phyloP scores from a whole-genome alignment of 306 rosid species.

The Prunus mira region DNA sequence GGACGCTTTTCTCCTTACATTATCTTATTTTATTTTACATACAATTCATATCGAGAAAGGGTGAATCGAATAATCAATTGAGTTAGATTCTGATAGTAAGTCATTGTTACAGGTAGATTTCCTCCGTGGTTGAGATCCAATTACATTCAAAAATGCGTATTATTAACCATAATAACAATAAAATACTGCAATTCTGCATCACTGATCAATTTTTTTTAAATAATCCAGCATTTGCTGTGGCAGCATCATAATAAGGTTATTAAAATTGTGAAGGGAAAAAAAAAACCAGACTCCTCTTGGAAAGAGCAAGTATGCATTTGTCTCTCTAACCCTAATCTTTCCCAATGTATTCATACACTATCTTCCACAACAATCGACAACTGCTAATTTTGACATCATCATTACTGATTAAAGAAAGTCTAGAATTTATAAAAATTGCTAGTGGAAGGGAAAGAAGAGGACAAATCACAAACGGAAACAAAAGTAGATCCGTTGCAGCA shows the following conservation, averaged over 20 bases:
- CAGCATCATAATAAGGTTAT: neutral
- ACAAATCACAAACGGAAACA: conserved; percentile 4
- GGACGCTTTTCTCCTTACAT: no score
- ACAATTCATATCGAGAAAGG: no score
- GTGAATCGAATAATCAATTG: no score
- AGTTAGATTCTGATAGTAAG: no score
- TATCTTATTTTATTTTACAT: no score
- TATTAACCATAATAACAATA: neutral
- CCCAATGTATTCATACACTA: neutral
- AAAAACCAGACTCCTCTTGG: no score
- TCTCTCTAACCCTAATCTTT: neutral
- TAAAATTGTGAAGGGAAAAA: neutral
- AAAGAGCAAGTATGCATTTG: no score
- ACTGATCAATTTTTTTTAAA: no score
- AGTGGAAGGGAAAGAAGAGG: conserved; percentile 14
- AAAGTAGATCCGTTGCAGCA: neutral
- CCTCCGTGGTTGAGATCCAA: conserved; percentile 7
- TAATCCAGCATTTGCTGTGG: no score
- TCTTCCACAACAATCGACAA: neutral
- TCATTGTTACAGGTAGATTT: neutral
- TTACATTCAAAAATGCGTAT: neutral
- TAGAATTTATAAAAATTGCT: neutral
- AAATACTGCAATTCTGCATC: neutral
- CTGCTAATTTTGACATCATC: neutral
- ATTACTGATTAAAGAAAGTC: neutral